These are phyloP conservation scores for Dryas integrifolia DNA, from an alignment of 331 rosid genomes.

Conservation along the genomic window DNA sequence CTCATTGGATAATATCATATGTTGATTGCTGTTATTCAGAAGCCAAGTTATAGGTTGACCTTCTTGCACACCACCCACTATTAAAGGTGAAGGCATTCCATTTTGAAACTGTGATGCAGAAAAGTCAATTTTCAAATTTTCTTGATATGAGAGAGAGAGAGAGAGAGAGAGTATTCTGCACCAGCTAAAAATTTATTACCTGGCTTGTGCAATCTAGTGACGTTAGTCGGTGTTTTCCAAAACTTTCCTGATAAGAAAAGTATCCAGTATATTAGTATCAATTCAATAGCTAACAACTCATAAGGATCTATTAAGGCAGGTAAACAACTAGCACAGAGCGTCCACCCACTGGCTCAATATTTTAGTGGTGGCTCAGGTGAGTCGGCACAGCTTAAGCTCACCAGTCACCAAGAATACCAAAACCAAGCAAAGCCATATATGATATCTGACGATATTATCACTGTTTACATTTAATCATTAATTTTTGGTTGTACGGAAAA, in stretches of 20 bases:
- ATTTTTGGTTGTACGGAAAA: background rate
- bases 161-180: slow-evolving; percentile 1
- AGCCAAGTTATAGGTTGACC: slow-evolving; percentile 62
- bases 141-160: background rate
- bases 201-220: slow-evolving; percentile 54
- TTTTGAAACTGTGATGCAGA: slow-evolving; percentile 47
- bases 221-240: slow-evolving; percentile 51
- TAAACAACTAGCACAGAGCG: background rate
- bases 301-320: background rate
- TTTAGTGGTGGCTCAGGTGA: background rate
- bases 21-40: slow-evolving; percentile 46
- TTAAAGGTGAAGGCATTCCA: slow-evolving; percentile 50
- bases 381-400: background rate
- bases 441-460: background rate
- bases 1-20: slow-evolving; percentile 43
- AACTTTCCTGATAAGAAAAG: slow-evolving; percentile 48
- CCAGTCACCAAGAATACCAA: background rate
- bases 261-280: slow-evolving; percentile 3
- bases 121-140: slow-evolving; percentile 22
- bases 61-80: slow-evolving; percentile 61
- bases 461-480: background rate
- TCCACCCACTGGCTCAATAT: slow-evolving; percentile 8
- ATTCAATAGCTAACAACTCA: background rate
- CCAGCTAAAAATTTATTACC: slow-evolving; percentile 29
- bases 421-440: background rate